Evolutionary conservation across 2,329 filamentous ascomycete species (phyloP).

Genomic region (Colletotrichum chlorophyti): DNA sequence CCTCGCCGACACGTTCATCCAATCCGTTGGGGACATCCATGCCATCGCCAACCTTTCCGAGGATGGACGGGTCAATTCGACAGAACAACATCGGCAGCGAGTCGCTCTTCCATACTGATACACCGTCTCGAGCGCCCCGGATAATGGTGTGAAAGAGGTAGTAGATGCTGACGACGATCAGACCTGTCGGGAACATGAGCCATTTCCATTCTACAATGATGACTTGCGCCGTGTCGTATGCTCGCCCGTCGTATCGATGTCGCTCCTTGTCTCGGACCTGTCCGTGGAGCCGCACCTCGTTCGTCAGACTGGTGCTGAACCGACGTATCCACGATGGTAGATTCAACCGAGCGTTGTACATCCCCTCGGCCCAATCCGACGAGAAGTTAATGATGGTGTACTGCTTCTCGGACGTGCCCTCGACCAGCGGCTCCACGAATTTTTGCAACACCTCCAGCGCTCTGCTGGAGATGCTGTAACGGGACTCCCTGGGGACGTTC

Average conservation of each 20-base stretch:
- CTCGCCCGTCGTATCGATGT: slow-evolving; percentile 36
- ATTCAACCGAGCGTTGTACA: slow-evolving; percentile 40
- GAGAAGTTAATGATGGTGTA: slow-evolving; percentile 39
- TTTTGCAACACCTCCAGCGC: slow-evolving; percentile 38
- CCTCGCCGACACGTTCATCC: slow-evolving; percentile 39
- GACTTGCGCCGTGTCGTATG: slow-evolving; percentile 37
- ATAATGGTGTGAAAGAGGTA: slow-evolving; percentile 44
- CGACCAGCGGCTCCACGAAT: slow-evolving; percentile 41
- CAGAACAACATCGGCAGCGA: slow-evolving; percentile 48
- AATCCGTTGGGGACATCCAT: slow-evolving; percentile 45
- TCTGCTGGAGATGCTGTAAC: slow-evolving; percentile 40
- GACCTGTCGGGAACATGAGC: slow-evolving; percentile 42
- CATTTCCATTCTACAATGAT: slow-evolving; percentile 44
- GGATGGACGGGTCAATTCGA: slow-evolving; percentile 41
- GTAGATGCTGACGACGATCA: slow-evolving; percentile 42
- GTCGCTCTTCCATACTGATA: slow-evolving; percentile 46
- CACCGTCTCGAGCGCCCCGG: slow-evolving; percentile 41
- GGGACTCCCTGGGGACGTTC: slow-evolving; percentile 32
- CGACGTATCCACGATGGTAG: slow-evolving; percentile 40
- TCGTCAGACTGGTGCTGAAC: slow-evolving; percentile 43
- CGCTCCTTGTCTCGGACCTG: slow-evolving; percentile 21
- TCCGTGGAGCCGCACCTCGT: slow-evolving; percentile 43
- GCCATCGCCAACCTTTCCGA: slow-evolving; percentile 37
- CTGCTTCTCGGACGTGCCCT: slow-evolving; percentile 39
- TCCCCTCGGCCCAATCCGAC: slow-evolving; percentile 46